Conservation (phyloP, 805 yeast genomes). For the Myxozyma geophila region DNA sequence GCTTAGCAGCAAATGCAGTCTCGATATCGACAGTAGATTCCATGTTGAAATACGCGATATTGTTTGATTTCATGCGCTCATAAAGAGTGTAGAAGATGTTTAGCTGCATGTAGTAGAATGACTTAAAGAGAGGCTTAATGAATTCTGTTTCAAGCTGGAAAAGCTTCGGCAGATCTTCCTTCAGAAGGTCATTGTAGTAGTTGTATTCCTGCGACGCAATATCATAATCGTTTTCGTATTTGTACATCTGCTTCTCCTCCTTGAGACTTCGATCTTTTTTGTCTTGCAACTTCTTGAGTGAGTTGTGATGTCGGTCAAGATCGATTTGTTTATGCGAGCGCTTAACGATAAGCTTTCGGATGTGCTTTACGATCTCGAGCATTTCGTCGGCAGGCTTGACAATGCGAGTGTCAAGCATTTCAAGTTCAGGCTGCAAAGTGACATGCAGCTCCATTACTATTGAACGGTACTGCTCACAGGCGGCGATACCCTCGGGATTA, state of each 20-base stretch:
- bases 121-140: constrained; percentile 89
- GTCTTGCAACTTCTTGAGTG: constrained; percentile 71
- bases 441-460: constrained; percentile 85
- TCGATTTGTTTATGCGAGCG: constrained; percentile 95
- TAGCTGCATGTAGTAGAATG: constrained; percentile 96
- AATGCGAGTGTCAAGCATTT: constrained; percentile 85
- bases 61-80: constrained; percentile 91
- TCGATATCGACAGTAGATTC: constrained; percentile 67
- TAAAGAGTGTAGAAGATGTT: constrained; percentile 93
- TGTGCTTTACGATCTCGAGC: constrained; percentile 75
- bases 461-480: constrained; percentile 87
- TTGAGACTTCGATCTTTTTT: constrained; percentile 84
- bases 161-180: constrained; percentile 83
- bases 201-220: constrained; percentile 95
- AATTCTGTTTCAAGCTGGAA: constrained; percentile 89
- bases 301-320: constrained; percentile 79
- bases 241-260: constrained; percentile 89
- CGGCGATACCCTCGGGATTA: constrained; percentile 94
- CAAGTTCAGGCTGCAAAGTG: constrained; percentile 88
- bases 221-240: constrained; percentile 85
- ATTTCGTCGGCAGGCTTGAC: constrained; percentile 91
- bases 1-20: constrained; percentile 75
- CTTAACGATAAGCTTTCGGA: constrained; percentile 92
- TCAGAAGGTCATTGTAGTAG: constrained; percentile 93
- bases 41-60: constrained; percentile 93